Evolutionary conservation across 129 eudicot genomes (phyloP), one percentile per base, ranked within the genome.

Genomic region (Smallanthus sonchifolius): DNA sequence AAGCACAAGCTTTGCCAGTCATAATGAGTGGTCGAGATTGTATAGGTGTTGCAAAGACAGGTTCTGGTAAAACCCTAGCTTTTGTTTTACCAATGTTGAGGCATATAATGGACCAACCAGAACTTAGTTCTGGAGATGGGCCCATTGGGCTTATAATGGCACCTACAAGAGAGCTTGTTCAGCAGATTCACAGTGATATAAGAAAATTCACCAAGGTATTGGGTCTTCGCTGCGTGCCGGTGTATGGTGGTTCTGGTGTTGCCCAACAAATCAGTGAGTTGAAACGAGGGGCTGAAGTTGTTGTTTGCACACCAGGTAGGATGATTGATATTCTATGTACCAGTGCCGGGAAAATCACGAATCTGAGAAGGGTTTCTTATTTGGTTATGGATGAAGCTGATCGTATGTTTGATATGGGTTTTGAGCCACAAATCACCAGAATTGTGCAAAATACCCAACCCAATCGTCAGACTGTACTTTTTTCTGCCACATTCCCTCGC

Each of bases 331-430:
- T 89, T 57, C 84, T 89, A 3, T 89, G 96, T 70, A 89, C 96
- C 1, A 89, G 96, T 61, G 82, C 87, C 45, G 96, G 96, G 66
- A 89, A 89, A 72, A 89, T 89, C 63, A 89, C 96, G 19, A 89
- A 86, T 78, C 82, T 89, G 17, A 86, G 96, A 34, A 77, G 96
- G 65, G 96, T 89, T n/a, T 84, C 96, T 8, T 89, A 79, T 78
- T 66, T 89, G 86, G 96, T 86, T 52, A 84, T 89, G 96, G 96
- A 89, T 70, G 96, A 89, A 70, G 96, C 96, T 70, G 96, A 89
- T 67, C 83, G 96, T 38, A 89, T 89, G 96, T 89, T 89, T 83
- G 96, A 89, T 75, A 89, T 89, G 96, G 96, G 96, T 39, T 89
- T 89, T 65, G 96, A 89, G 81, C 96, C 96, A 44, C 92, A 89